Evolutionary conservation across 208 protist species (phyloP).

Genomic region (Leishmania braziliensis): DNA sequence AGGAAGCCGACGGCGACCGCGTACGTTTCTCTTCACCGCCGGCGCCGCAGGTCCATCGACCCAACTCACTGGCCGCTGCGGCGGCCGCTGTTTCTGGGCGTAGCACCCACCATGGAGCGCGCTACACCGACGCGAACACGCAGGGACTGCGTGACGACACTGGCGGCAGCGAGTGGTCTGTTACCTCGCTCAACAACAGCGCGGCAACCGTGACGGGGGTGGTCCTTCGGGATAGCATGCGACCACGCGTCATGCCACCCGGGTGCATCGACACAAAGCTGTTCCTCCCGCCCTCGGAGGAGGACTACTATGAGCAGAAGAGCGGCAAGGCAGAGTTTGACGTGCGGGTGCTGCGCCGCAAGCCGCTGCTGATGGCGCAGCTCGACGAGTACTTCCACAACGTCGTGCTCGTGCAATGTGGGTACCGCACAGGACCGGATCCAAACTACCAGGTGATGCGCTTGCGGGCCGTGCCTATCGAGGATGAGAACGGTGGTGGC

Average conservation of each 20-base stretch:
- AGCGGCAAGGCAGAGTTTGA: conserved; percentile 66
- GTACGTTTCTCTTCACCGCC: neutral
- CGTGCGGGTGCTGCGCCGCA: conserved; percentile 46
- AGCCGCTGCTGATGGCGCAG: conserved; percentile 56
- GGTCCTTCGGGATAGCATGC: conserved; percentile 7
- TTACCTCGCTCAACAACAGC: neutral
- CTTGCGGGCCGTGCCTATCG: conserved; percentile 23
- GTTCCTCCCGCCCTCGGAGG: conserved; percentile 58
- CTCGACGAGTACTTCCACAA: conserved; percentile 76
- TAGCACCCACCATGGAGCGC: neutral
- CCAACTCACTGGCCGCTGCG: conserved; percentile 12
- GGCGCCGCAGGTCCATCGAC: conserved; percentile 3
- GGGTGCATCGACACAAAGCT: conserved; percentile 68
- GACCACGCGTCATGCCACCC: conserved; percentile 38
- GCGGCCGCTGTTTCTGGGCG: neutral
- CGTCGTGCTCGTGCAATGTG: conserved; percentile 66
- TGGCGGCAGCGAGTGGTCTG: neutral
- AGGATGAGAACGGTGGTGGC: conserved; percentile 15
- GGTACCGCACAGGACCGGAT: conserved; percentile 54
- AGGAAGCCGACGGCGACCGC: neutral
- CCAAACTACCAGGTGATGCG: conserved; percentile 38
- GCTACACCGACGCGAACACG: neutral
- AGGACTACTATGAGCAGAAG: conserved; percentile 73
- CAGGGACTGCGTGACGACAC: neutral
- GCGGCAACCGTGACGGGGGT: conserved; percentile 10